Evolutionary conservation across 306 rosid genomes (phyloP), one percentile per base, ranked within the genome.

Genomic region (Trichosanthes cucumerina): DNA sequence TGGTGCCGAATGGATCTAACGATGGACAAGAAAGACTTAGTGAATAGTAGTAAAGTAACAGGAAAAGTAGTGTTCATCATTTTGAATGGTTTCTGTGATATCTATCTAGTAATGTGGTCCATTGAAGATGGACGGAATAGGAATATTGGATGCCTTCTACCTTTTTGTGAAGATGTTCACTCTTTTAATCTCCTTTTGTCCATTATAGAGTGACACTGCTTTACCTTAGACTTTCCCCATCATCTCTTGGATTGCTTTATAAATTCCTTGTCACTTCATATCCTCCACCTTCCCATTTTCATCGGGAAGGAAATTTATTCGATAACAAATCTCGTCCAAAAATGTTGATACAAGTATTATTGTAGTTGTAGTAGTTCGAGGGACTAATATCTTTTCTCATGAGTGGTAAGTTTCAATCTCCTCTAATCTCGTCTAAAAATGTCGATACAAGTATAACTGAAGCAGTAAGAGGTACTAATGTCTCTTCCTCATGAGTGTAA

Each of bases 71-170:
- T 73, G 62, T 26, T 43, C 62, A 11, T 49, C 62, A 50, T 26
- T 74, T 28, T 50, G 78, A 18, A 50, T 80, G 81, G 85, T 69
- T 65, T 69, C 1, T n/a, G 78, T 75, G 81, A 79, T 64, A 41
- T 75, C 41, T 64, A 41, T 75, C 41, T 43, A 66, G 53, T 34
- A 59, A 19, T 38, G 83, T 80, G 86, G 83, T 75, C 88, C 85
- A 68, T 75, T 44, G 74, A 78, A 80, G 60, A 18, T 50, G 78
- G 24, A 74, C 3, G 28, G 60, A 74, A 74, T 74, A 28, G 78
- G 78, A 74, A 74, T 31, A 74, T 49, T 46, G 62, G 81, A 83
- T 83, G 81, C 83, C 75, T 31, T 38, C 16, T 21, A 53, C 69
- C 59, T 50, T 75, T 78, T 52, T 75, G 79, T 80, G 83, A 80